These are phyloP conservation scores for Leptographium flavum DNA, from an alignment of 2,329 filamentous ascomycete genomes.

Conservation along the genomic window DNA sequence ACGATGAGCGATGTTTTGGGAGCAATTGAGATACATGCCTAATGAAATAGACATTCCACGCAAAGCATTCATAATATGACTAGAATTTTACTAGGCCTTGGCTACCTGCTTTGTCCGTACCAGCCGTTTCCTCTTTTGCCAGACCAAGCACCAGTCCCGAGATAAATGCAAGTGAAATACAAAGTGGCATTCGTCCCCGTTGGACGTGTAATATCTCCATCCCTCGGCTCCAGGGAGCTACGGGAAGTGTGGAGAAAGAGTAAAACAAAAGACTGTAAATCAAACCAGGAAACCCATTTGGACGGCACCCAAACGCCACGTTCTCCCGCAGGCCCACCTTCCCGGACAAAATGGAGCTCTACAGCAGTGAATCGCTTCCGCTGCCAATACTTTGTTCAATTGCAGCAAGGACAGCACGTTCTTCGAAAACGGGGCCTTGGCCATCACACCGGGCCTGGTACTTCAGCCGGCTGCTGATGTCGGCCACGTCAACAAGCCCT, in stretches of 20 bases:
- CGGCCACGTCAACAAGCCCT: constrained; percentile 66
- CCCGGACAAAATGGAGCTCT: constrained; percentile 3
- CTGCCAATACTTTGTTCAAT: constrained; percentile 67
- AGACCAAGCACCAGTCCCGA: no score
- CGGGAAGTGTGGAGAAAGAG: neutral
- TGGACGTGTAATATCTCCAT: neutral
- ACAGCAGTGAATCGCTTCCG: constrained; percentile 61
- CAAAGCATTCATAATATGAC: no score
- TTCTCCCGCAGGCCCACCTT: neutral
- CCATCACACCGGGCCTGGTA: constrained; percentile 68
- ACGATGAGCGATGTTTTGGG: neutral
- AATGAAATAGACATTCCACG: neutral
- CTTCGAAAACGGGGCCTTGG: constrained; percentile 76
- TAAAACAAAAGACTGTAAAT: neutral
- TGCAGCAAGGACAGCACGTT: constrained; percentile 55
- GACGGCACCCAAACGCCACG: constrained; percentile 1
- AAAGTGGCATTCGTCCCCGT: neutral
- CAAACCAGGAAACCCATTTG: neutral
- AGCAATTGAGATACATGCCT: neutral
- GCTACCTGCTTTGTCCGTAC: no score
- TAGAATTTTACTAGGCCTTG: no score
- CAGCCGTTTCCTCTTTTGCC: no score
- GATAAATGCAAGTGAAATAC: no score
- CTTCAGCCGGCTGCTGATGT: constrained; percentile 69
- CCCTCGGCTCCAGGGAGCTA: neutral